These are phyloP conservation scores for Malus asiatica DNA, from an alignment of 306 rosid genomes.

Conservation along the genomic window DNA sequence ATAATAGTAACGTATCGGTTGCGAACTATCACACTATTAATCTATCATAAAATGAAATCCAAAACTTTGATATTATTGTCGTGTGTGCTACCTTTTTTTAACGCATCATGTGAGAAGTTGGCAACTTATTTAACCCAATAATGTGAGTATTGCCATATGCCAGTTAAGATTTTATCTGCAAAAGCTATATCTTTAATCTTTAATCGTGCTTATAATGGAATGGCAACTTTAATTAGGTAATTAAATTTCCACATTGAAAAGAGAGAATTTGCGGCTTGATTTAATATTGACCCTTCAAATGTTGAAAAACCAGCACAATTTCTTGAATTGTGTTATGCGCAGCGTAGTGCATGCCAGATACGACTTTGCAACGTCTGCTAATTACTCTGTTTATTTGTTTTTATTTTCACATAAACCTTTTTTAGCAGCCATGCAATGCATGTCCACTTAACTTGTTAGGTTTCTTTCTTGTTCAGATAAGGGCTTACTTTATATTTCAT, in stretches of 20 bases:
- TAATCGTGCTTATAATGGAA: neutral
- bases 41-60: no score
- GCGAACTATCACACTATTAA: no score
- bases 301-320: no score
- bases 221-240: neutral
- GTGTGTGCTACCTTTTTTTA: neutral
- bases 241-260: neutral
- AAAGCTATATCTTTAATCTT: neutral
- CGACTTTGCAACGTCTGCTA: neutral
- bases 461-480: neutral
- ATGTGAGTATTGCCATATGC: neutral
- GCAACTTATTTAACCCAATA: neutral
- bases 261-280: neutral
- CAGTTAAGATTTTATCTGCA: neutral
- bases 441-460: no score
- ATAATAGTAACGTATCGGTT: no score
- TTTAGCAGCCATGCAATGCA: neutral
- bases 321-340: no score
- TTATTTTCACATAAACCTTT: neutral
- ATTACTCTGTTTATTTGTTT: neutral
- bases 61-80: neutral
- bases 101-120: neutral
- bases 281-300: no score
- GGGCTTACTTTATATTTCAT: neutral
- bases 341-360: neutral